Evolutionary conservation across 139 green algal species (phyloP), one percentile per base, ranked within the genome.

Genomic region (Ettlia oleoabundans): DNA sequence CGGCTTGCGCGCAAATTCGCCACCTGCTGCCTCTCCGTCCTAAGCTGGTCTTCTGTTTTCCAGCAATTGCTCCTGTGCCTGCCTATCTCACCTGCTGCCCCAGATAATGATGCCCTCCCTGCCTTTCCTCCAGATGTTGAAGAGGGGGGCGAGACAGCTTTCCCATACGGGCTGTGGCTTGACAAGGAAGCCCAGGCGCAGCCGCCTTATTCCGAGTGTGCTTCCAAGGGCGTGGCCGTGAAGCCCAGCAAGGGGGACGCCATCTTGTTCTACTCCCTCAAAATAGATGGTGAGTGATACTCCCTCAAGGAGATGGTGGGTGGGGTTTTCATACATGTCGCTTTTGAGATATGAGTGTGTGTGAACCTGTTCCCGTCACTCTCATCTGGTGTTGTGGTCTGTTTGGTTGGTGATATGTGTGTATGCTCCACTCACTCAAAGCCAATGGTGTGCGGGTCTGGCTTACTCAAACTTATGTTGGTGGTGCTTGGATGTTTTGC

Each of bases 201-300:
- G 0, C 63, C 69, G 22, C 78, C 80, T 42, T 92, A 85, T 77
- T 85, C 61, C 8, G 87, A 88, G 1, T 93, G 89, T 74, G 87
- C 89, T 6, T 70, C 52, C 33, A 52, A 81, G 10, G 89, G 89
- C n/a, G 41, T 90, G 40, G 87, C 87, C 21, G 87, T 93, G 26
- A 90, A 92, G 69, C 61, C 89, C 3, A 33, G 52, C 10, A 68
- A 52, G 35, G 88, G 88, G 1, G 86, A 91, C 67, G 88, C 88
- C 2, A 64, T 91, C 51, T 75, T 92, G 1, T 92, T 92, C 80
- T 96, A 82, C 62, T 89, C 81, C 66, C 67, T 96, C 35, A 91
- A 86, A 53, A 83, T 87, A 0, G 82, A 97, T 55, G 88, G 87
- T 47, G 88, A 86, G 30, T 32, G 77, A 15, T 15, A 58, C n/a